phyloP scores from a whole-genome alignment of 1,284 basidiomycete species.

The Cryptococcus maquisensis region DNA sequence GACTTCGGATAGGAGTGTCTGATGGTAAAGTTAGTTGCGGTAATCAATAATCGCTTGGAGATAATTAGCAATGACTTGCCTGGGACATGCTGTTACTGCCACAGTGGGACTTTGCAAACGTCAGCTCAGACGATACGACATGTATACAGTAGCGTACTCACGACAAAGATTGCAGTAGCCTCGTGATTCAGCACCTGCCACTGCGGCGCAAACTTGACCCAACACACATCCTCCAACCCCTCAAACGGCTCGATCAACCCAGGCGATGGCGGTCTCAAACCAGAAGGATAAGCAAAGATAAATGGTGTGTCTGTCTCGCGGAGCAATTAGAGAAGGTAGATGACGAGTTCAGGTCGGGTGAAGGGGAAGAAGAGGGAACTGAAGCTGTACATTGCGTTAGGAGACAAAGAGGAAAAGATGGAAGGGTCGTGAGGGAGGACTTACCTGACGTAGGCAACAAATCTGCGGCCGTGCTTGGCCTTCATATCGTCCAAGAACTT shows the following conservation, averaged over 20 bases:
- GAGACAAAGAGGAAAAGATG: too few species aligned
- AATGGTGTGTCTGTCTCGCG: conserved; percentile 9
- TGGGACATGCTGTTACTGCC: too few species aligned
- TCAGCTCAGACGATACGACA: background rate
- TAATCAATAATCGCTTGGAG: too few species aligned
- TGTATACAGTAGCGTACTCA: conserved; percentile 1
- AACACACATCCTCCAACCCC: conserved; percentile 5
- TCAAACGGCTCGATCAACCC: conserved; percentile 14
- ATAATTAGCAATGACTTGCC: too few species aligned
- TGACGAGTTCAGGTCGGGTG: conserved; percentile 19
- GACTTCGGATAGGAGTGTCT: too few species aligned
- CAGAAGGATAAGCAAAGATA: conserved; percentile 24
- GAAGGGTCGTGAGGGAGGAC: too few species aligned
- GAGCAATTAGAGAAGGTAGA: conserved; percentile 19
- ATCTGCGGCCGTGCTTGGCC: conserved; percentile 11
- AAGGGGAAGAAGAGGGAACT: conserved; percentile 21
- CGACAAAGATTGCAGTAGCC: conserved; percentile 20
- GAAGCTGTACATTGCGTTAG: conserved; percentile 7
- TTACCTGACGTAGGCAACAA: background rate
- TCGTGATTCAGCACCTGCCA: conserved; percentile 22
- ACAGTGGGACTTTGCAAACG: background rate
- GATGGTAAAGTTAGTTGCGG: too few species aligned
- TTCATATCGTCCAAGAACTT: conserved; percentile 20
- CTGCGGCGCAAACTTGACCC: conserved; percentile 25
- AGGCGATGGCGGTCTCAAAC: conserved; percentile 3